Evolutionary conservation across 179 eudicot species (phyloP).

Genomic region (Beta corolliflora): DNA sequence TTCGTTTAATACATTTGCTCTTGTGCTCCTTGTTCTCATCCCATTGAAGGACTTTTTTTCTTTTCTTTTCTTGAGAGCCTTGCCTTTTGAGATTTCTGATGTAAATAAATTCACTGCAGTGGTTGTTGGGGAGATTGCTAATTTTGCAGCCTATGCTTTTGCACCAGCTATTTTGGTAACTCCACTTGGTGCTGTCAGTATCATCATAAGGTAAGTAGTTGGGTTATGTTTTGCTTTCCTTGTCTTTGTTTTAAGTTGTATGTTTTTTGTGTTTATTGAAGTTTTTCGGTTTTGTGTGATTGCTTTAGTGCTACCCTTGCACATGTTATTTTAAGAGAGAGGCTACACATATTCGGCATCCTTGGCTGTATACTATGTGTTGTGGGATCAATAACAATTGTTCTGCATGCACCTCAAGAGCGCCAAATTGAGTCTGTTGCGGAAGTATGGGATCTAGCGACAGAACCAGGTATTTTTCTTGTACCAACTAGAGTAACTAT

Average conservation of each 20-base stretch:
- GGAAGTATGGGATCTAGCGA: slow-evolving; percentile 91
- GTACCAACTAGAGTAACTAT: slow-evolving; percentile 1
- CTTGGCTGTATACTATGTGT: slow-evolving; percentile 87
- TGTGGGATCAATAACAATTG: slow-evolving; percentile 83
- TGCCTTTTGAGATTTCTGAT: slow-evolving; percentile 16
- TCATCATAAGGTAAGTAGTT: slow-evolving; percentile 73
- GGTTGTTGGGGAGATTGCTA: slow-evolving; percentile 85
- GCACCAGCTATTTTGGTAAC: slow-evolving; percentile 93
- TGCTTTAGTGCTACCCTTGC: slow-evolving; percentile 79
- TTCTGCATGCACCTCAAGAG: slow-evolving; percentile 91
- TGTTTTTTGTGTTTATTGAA: slow-evolving; percentile 16
- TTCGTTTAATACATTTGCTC: not conserved
- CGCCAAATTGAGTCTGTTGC: slow-evolving; percentile 78
- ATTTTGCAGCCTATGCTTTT: slow-evolving; percentile 90
- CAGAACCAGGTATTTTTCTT: slow-evolving; percentile 71
- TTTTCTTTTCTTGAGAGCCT: not conserved
- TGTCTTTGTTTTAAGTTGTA: not conserved
- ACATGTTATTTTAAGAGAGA: slow-evolving; percentile 69
- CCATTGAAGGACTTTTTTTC: not conserved
- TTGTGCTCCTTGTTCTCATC: not conserved
- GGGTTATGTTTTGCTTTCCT: not conserved
- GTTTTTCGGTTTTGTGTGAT: slow-evolving; percentile 21
- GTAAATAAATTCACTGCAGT: slow-evolving; percentile 43
- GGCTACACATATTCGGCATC: slow-evolving; percentile 75
- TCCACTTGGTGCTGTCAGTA: slow-evolving; percentile 94